Percentiles rank a stretch among this genome's conserved stretches.
These are phyloP conservation scores for Nemania sp. DNA, from an alignment of 2,329 filamentous ascomycete genomes.

Conservation along the genomic window DNA sequence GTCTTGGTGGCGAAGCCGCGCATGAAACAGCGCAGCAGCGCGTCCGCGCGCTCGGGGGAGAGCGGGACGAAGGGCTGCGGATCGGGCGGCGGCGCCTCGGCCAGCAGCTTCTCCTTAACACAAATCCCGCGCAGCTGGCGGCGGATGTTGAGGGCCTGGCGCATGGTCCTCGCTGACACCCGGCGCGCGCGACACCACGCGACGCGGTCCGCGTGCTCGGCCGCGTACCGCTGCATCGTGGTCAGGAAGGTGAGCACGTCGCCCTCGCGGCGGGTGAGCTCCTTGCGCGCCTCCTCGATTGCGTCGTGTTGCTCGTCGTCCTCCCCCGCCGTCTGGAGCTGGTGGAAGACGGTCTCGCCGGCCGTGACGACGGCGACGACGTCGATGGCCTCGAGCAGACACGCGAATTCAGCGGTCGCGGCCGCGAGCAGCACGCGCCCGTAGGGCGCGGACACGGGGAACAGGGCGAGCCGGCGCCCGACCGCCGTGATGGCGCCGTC, in stretches of 20 bases:
- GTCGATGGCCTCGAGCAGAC: constrained; percentile 85
- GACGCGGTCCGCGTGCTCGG: constrained; percentile 66
- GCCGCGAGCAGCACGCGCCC: constrained; percentile 87
- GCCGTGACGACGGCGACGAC: constrained; percentile 76
- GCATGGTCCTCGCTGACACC: constrained; percentile 72
- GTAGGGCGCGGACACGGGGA: constrained; percentile 85
- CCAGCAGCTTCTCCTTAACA: constrained; percentile 63
- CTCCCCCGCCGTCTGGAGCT: constrained; percentile 60
- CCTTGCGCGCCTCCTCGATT: constrained; percentile 65
- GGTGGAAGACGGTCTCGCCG: constrained; percentile 72
- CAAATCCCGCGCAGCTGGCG: constrained; percentile 70
- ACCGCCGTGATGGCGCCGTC: constrained; percentile 78
- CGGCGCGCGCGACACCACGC: constrained; percentile 70
- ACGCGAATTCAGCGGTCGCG: constrained; percentile 75
- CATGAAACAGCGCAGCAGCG: constrained; percentile 71
- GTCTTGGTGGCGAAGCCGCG: constrained; percentile 71
- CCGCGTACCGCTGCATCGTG: constrained; percentile 70
- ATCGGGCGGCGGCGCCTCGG: constrained; percentile 60
- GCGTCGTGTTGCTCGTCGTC: constrained; percentile 34
- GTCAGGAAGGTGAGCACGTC: constrained; percentile 74
- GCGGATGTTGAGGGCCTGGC: constrained; percentile 71
- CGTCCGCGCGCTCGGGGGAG: constrained; percentile 65
- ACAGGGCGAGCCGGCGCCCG: constrained; percentile 81
- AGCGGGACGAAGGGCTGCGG: constrained; percentile 68
- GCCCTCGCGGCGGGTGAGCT: constrained; percentile 71